Evolutionary conservation across 768 basidiomycete genomes (phyloP).

Genomic region (Naematelia aurantialba): DNA sequence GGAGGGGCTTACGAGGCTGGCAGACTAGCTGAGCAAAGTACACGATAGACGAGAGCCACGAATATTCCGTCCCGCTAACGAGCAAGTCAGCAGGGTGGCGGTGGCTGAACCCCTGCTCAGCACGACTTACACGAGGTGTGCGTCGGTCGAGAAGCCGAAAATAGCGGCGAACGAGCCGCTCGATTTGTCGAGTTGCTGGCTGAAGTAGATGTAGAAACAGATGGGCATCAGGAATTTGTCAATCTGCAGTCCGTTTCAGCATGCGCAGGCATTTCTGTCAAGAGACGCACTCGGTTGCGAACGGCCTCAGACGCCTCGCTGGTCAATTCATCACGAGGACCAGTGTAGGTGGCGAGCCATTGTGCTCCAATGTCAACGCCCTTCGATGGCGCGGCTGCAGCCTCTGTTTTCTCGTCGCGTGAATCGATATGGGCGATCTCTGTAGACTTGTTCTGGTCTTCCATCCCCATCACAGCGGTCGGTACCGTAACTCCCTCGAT

Average conservation of each 20-base stretch:
- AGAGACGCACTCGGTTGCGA: not conserved
- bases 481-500: no score
- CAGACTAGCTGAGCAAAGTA: conserved; percentile 14
- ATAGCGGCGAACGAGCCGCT: conserved; percentile 53
- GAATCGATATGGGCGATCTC: no score
- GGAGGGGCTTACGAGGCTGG: no score
- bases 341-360: conserved; percentile 7
- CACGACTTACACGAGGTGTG: conserved; percentile 52
- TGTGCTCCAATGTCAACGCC: conserved; percentile 7
- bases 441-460: no score
- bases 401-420: no score
- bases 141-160: conserved; percentile 50
- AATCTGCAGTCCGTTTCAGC: no score
- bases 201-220: conserved; percentile 10
- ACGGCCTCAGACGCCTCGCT: not conserved
- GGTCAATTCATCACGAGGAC: conserved; percentile 1
- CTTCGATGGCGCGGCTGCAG: no score
- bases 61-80: conserved; percentile 7
- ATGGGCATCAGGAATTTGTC: conserved; percentile 4
- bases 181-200: conserved; percentile 5
- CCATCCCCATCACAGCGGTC: no score
- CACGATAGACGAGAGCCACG: conserved; percentile 10
- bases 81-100: conserved; percentile 1
- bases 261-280: no score
- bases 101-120: no score